Evolutionary conservation across 1,139 yeast species (phyloP).

Genomic region (Meyerozyma sp.): DNA sequence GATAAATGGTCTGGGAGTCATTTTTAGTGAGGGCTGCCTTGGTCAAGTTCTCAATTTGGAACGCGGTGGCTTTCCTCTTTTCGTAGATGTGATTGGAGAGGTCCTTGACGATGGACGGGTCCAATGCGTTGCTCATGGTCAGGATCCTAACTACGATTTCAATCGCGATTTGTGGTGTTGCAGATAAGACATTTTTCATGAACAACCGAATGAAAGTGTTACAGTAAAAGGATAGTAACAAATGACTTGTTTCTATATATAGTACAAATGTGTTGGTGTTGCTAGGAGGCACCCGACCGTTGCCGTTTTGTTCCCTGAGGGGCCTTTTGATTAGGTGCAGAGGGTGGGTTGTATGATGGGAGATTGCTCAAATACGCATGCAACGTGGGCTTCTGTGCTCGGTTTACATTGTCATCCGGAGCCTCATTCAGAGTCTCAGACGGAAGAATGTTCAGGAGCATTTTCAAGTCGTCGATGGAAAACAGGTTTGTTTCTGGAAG

Average conservation of each 20-base stretch:
- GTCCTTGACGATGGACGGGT: conserved; percentile 74
- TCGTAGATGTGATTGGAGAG: conserved; percentile 88
- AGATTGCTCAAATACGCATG: not conserved
- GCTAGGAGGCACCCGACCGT: not conserved
- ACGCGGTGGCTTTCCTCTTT: conserved; percentile 90
- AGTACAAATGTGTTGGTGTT: not conserved
- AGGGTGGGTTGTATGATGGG: conserved; percentile 1
- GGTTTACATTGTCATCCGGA: not conserved
- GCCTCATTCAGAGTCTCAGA: conserved; percentile 2
- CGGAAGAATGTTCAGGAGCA: conserved; percentile 26
- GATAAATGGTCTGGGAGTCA: conserved; percentile 58
- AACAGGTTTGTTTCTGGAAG: conserved; percentile 30
- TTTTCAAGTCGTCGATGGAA: conserved; percentile 15
- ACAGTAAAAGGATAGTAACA: not conserved
- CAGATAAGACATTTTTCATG: not conserved
- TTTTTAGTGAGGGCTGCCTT: conserved; percentile 71
- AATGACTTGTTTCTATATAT: not conserved
- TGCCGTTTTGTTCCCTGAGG: not conserved
- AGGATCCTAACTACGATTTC: not conserved
- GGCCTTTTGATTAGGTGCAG: not conserved
- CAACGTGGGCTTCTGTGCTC: not conserved
- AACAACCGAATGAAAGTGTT: not conserved
- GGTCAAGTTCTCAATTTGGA: conserved; percentile 60
- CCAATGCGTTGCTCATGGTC: conserved; percentile 34
- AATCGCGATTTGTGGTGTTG: not conserved